These are phyloP conservation scores for Candida parachauliodes DNA, from an alignment of 805 yeast species.

Conservation along the genomic window DNA sequence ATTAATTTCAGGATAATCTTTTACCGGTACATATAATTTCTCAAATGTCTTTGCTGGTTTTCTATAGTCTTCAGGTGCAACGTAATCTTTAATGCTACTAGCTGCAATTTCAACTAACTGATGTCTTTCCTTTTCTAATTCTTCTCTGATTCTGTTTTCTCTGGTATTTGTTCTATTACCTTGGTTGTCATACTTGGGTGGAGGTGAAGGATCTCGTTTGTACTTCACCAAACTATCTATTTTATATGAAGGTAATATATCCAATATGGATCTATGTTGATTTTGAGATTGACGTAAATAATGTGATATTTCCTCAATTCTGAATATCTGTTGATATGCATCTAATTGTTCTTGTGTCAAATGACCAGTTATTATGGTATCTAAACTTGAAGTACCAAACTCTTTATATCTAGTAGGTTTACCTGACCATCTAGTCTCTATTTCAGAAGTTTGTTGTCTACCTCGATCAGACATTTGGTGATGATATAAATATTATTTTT, in stretches of 20 bases:
- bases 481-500: conserved; percentile 1
- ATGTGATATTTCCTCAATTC: conserved; percentile 78
- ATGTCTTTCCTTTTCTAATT: conserved; percentile 77
- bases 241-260: conserved; percentile 44
- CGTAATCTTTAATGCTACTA: conserved; percentile 67
- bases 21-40: conserved; percentile 79
- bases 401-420: conserved; percentile 23
- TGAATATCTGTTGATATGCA: conserved; percentile 61
- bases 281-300: conserved; percentile 39
- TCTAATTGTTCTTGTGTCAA: conserved; percentile 69
- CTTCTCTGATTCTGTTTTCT: conserved; percentile 58
- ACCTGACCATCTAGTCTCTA: conserved; percentile 32
- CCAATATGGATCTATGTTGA: conserved; percentile 34
- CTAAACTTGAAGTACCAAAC: conserved; percentile 20
- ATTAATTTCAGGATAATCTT: conserved; percentile 86
- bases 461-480: conserved; percentile 8
- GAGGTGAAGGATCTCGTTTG: conserved; percentile 76
- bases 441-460: conserved; percentile 4
- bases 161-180: conserved; percentile 88
- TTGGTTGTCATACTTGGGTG: conserved; percentile 78
- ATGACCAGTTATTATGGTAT: conserved; percentile 40
- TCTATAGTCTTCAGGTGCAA: conserved; percentile 76
- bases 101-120: conserved; percentile 72
- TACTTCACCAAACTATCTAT: conserved; percentile 29
- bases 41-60: conserved; percentile 68